phyloP scores from a whole-genome alignment of 75 land plant genomes.

The Picea sitchensis region DNA sequence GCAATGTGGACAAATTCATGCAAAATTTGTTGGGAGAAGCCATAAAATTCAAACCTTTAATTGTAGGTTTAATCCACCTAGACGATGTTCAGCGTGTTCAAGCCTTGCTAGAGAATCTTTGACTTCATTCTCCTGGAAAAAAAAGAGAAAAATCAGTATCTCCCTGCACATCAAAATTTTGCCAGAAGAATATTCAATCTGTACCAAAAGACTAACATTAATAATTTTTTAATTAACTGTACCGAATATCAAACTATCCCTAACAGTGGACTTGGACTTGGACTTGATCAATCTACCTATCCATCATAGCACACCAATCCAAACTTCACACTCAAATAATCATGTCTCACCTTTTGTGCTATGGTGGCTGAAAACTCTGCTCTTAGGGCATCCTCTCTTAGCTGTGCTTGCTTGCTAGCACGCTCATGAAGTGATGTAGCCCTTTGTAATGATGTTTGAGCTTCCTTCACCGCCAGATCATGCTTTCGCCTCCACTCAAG shows the following conservation, averaged over 20 bases:
- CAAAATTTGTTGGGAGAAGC: not conserved
- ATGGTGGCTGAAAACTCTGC: constrained; percentile 50
- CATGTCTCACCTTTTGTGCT: constrained; percentile 56
- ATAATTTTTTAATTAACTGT: too few relatives aligned
- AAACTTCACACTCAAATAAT: not conserved
- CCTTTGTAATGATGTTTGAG: constrained; percentile 62
- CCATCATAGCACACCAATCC: not conserved
- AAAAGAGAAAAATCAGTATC: not conserved
- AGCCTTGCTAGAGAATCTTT: constrained; percentile 54
- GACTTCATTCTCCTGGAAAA: constrained; percentile 65
- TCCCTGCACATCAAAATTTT: not conserved
- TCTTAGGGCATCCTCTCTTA: constrained; percentile 77
- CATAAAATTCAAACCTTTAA: constrained; percentile 48
- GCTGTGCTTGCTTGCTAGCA: constrained; percentile 55
- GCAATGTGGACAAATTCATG: not conserved
- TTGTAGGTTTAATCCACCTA: constrained; percentile 47
- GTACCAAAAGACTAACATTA: not conserved
- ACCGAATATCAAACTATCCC: too few relatives aligned
- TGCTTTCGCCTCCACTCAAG: constrained; percentile 87
- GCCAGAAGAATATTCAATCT: not conserved
- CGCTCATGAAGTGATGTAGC: constrained; percentile 70
- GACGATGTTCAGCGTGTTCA: constrained; percentile 62
- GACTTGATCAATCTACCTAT: not conserved
- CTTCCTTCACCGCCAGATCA: constrained; percentile 63
- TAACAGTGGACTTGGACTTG: too few relatives aligned